Evolutionary conservation across 2,329 filamentous ascomycete genomes (phyloP).

Genomic region (Nectriaceae sp.): DNA sequence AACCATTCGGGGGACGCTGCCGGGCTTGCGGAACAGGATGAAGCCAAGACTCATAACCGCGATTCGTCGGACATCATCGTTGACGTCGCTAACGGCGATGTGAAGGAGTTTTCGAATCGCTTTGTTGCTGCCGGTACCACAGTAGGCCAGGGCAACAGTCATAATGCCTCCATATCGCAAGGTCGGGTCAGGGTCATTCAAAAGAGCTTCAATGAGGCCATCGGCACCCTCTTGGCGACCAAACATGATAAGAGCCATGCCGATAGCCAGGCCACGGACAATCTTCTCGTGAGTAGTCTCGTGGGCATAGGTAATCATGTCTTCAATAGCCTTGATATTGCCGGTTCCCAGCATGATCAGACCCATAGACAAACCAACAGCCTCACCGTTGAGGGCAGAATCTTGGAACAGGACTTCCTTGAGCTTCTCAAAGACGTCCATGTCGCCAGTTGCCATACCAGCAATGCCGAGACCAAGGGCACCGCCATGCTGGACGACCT

Average conservation of each 20-base stretch:
- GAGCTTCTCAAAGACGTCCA: constrained; percentile 88
- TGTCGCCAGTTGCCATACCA: constrained; percentile 93
- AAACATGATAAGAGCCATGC: constrained; percentile 99
- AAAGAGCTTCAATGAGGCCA: constrained; percentile 87
- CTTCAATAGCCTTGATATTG: constrained; percentile 87
- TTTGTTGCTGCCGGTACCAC: constrained; percentile 97
- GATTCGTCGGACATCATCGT: constrained; percentile 92
- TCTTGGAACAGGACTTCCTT: constrained; percentile 88
- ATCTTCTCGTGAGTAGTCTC: constrained; percentile 99
- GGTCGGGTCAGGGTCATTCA: constrained; percentile 91
- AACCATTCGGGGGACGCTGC: constrained; percentile 97
- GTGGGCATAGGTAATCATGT: constrained; percentile 97
- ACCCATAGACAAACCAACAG: constrained; percentile 93
- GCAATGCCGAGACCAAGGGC: constrained; percentile 94
- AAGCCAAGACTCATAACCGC: constrained; percentile 98
- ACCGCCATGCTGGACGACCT: constrained; percentile 96
- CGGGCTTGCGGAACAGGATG: constrained; percentile 96
- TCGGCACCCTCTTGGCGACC: constrained; percentile 93
- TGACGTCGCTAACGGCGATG: constrained; percentile 96
- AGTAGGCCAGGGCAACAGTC: constrained; percentile 97
- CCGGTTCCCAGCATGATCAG: constrained; percentile 98
- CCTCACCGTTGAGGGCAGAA: constrained; percentile 95
- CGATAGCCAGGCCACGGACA: constrained; percentile 89
- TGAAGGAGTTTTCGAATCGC: constrained; percentile 94
- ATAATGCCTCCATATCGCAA: constrained; percentile 97